These are phyloP conservation scores for Harringtonia aguacate DNA, from an alignment of 2,329 filamentous ascomycete species.

Conservation along the genomic window DNA sequence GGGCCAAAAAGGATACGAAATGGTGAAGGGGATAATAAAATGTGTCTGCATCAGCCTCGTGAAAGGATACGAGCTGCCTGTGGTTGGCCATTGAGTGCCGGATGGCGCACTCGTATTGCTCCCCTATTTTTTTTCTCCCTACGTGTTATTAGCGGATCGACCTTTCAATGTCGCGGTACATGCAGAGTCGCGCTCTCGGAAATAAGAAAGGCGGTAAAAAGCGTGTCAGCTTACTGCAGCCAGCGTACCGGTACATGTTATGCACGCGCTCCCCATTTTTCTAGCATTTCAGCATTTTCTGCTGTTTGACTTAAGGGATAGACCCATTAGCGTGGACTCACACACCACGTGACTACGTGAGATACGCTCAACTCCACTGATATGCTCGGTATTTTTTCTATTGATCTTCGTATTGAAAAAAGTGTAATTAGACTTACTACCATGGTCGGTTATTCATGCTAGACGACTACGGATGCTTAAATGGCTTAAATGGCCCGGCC, in stretches of 20 bases:
- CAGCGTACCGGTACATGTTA: too few species aligned
- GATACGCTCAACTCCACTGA: background rate
- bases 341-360: background rate
- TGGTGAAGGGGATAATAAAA: constrained; percentile 11
- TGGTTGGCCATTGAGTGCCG: constrained; percentile 1
- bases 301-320: background rate
- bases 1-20: constrained; percentile 7
- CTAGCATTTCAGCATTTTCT: background rate
- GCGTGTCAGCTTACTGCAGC: too few species aligned
- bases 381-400: too few species aligned
- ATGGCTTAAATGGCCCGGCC: too few species aligned
- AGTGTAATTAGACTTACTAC: too few species aligned
- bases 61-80: constrained; percentile 7
- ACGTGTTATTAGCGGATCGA: background rate
- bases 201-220: too few species aligned
- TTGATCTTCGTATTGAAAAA: too few species aligned
- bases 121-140: background rate
- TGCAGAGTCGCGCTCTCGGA: too few species aligned
- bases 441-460: too few species aligned
- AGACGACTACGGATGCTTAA: too few species aligned
- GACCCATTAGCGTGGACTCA: background rate
- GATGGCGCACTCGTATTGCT: background rate
- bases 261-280: background rate
- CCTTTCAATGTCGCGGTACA: background rate
- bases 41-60: constrained; percentile 18